Conservation (phyloP, 2,329 filamentous ascomycete genomes). For the Clonostachys rhizophaga region DNA sequence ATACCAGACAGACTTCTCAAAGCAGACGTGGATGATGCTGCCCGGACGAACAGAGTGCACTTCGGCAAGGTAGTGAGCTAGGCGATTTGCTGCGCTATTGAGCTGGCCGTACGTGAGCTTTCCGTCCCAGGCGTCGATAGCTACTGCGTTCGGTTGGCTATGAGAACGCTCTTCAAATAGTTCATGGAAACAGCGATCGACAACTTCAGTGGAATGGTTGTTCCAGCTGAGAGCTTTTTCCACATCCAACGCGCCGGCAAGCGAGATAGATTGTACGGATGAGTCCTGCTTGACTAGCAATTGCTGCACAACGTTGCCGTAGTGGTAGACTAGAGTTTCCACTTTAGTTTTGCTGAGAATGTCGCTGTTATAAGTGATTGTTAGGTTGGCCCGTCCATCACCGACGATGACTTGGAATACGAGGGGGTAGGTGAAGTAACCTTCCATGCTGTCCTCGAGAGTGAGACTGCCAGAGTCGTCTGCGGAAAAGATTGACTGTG, state of each 20-base stretch:
- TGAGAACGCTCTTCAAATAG: neutral
- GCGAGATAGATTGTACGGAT: neutral
- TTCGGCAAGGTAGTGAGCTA: slow-evolving; percentile 7
- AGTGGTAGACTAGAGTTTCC: neutral
- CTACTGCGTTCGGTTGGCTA: neutral
- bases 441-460: slow-evolving; percentile 7
- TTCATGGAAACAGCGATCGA: neutral
- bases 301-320: slow-evolving; percentile 1
- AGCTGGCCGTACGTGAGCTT: slow-evolving; percentile 12
- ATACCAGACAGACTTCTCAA: slow-evolving; percentile 16
- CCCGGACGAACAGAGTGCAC: slow-evolving; percentile 9
- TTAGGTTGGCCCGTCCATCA: slow-evolving; percentile 1
- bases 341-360: neutral
- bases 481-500: too few species aligned
- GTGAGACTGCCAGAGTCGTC: too few species aligned
- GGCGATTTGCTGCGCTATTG: slow-evolving; percentile 7
- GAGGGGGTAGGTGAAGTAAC: slow-evolving; percentile 2
- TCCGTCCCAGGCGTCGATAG: neutral
- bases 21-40: slow-evolving; percentile 12
- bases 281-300: neutral
- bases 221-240: neutral
- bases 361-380: slow-evolving; percentile 1
- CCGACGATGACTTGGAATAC: neutral
- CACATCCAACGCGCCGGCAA: neutral
- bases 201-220: neutral